These are phyloP conservation scores for Isatis tinctoria DNA, from an alignment of 345 rosid species.

Conservation along the genomic window DNA sequence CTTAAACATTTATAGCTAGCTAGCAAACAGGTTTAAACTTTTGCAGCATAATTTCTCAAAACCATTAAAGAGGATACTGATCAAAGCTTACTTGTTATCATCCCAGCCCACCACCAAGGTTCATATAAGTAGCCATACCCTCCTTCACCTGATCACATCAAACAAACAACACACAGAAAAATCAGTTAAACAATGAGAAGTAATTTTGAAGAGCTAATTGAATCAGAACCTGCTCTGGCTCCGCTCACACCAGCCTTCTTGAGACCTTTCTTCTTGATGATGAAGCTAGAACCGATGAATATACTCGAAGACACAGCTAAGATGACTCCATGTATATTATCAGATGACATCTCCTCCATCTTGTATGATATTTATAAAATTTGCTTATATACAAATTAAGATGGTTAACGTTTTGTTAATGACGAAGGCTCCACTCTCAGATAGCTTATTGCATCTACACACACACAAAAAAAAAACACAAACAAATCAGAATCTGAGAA, in stretches of 20 bases:
- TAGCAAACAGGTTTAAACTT: neutral
- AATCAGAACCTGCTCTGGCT: slow-evolving; percentile 55
- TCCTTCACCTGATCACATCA: slow-evolving; percentile 50
- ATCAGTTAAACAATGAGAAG: neutral
- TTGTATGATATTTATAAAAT: neutral
- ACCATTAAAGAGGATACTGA: neutral
- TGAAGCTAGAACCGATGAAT: slow-evolving; percentile 91
- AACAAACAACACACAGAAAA: neutral
- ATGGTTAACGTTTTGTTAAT: neutral
- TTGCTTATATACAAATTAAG: slow-evolving; percentile 5
- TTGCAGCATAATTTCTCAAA: no score
- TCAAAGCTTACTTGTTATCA: slow-evolving; percentile 66
- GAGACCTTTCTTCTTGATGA: slow-evolving; percentile 87
- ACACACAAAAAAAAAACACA: neutral
- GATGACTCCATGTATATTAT: slow-evolving; percentile 70
- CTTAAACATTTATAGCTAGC: neutral
- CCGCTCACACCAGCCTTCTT: slow-evolving; percentile 63
- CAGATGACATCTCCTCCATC: slow-evolving; percentile 47
- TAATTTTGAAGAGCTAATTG: neutral
- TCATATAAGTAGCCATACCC: slow-evolving; percentile 75
- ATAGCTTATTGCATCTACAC: slow-evolving; percentile 4
- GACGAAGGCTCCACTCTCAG: neutral
- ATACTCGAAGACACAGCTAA: slow-evolving; percentile 85
- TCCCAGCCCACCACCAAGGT: slow-evolving; percentile 99
- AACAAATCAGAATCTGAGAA: neutral